Evolutionary conservation across 768 basidiomycete species (phyloP).

Genomic region (Boletus reticuloceps): DNA sequence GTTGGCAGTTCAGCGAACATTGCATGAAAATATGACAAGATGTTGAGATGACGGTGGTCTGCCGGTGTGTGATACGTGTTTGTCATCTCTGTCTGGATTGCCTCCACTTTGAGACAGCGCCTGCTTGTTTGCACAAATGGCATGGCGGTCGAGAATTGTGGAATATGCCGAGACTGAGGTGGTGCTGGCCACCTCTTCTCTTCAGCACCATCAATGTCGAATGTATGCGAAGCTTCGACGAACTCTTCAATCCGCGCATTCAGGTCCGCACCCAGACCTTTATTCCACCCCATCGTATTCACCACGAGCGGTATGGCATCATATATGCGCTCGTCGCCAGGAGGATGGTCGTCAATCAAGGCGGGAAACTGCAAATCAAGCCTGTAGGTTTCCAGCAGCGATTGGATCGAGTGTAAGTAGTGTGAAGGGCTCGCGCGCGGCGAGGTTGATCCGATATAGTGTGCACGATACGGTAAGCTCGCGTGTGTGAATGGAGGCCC

Average conservation of each 20-base stretch:
- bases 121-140: constrained; percentile 1
- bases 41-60: constrained; percentile 68
- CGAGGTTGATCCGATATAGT: constrained; percentile 78
- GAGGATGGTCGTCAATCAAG: constrained; percentile 26
- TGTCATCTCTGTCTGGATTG: constrained; percentile 39
- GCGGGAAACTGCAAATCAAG: constrained; percentile 61
- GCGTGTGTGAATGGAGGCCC: constrained; percentile 91
- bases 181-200: constrained; percentile 22
- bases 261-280: constrained; percentile 87
- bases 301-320: constrained; percentile 80
- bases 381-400: constrained; percentile 65
- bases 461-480: constrained; percentile 63
- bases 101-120: constrained; percentile 31
- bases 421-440: constrained; percentile 74
- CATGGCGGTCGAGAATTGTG: background rate
- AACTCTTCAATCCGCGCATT: constrained; percentile 65
- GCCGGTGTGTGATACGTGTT: constrained; percentile 37
- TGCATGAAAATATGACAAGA: constrained; percentile 79
- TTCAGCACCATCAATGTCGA: constrained; percentile 21
- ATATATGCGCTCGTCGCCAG: constrained; percentile 39
- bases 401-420: constrained; percentile 68
- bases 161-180: constrained; percentile 3
- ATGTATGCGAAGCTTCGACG: constrained; percentile 46
- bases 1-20: constrained; percentile 32
- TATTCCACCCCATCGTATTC: constrained; percentile 97